These are phyloP conservation scores for Diacronema lutheri DNA, from an alignment of 78 protist species.

Conservation along the genomic window DNA sequence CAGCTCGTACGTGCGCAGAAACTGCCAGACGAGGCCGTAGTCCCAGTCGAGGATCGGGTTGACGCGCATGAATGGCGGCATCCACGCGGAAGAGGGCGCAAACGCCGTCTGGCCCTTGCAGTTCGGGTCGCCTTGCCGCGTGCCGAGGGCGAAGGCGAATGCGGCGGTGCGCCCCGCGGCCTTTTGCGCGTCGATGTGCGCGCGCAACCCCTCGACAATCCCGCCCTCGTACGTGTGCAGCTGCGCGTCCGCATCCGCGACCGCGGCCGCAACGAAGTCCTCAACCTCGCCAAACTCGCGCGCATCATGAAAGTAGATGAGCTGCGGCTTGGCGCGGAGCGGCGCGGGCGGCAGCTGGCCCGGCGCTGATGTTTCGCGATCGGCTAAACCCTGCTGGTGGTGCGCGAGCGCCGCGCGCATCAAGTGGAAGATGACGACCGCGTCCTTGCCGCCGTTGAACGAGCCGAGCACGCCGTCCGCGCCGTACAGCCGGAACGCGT, in stretches of 20 bases:
- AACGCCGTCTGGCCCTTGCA: neutral
- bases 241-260: neutral
- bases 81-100: conserved; percentile 3
- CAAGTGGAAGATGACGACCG: conserved; percentile 31
- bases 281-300: conserved; percentile 24
- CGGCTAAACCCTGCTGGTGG: neutral
- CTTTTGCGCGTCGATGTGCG: neutral
- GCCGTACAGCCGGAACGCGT: too few relatives aligned
- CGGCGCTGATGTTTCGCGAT: neutral
- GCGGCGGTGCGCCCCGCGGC: neutral
- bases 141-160: conserved; percentile 14
- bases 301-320: conserved; percentile 13
- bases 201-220: neutral
- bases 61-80: conserved; percentile 36
- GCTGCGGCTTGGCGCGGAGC: neutral
- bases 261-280: neutral
- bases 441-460: conserved; percentile 47
- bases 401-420: conserved; percentile 27
- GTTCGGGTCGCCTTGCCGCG: conserved; percentile 25
- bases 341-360: neutral
- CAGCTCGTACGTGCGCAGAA: conserved; percentile 37
- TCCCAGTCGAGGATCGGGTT: conserved; percentile 38
- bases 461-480: neutral
- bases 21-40: conserved; percentile 60
- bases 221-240: neutral